A percentile compares a stretch with the other conserved stretches of the same genome.
Evolutionary conservation across 768 basidiomycete genomes (phyloP).

Genomic region (Lyophyllum decastes): DNA sequence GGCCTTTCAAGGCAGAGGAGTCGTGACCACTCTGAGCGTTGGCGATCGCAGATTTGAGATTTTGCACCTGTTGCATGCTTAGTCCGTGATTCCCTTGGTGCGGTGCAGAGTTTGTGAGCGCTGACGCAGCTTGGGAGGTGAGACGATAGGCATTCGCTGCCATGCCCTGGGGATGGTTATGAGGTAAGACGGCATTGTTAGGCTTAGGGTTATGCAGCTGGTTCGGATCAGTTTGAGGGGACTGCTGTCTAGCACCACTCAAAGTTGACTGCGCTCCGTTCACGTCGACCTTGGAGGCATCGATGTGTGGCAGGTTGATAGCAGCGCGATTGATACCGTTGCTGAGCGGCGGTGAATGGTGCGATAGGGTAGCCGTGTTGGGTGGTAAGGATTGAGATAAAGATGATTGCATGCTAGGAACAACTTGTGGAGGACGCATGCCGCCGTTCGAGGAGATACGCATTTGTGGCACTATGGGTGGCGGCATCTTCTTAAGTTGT

Average conservation of each 20-base stretch:
- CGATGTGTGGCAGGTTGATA: constrained; percentile 48
- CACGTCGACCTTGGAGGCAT: constrained; percentile 36
- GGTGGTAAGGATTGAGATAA: constrained; percentile 23
- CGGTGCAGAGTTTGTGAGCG: constrained; percentile 34
- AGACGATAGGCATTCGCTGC: constrained; percentile 29
- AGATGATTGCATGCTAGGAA: constrained; percentile 22
- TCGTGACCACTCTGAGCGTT: constrained; percentile 38
- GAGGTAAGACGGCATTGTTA: constrained; percentile 15
- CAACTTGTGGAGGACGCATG: constrained; percentile 47
- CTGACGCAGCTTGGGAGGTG: constrained; percentile 30
- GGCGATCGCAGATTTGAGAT: constrained; percentile 55
- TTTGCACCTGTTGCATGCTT: constrained; percentile 60
- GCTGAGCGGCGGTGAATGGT: constrained; percentile 35
- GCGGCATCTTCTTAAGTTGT: constrained; percentile 63
- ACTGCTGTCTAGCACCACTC: constrained; percentile 34
- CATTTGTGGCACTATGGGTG: constrained; percentile 56
- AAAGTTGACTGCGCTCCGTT: constrained; percentile 26
- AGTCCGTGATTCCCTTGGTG: constrained; percentile 36
- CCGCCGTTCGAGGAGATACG: constrained; percentile 55
- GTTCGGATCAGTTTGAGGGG: constrained; percentile 15
- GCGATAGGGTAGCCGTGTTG: constrained; percentile 34
- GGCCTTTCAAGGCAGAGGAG: neutral
- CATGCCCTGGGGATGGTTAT: neutral
- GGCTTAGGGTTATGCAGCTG: constrained; percentile 19
- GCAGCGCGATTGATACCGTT: constrained; percentile 41